Evolutionary conservation across 2,329 filamentous ascomycete genomes (phyloP).

Genomic region (Stachybotrys chartarum): DNA sequence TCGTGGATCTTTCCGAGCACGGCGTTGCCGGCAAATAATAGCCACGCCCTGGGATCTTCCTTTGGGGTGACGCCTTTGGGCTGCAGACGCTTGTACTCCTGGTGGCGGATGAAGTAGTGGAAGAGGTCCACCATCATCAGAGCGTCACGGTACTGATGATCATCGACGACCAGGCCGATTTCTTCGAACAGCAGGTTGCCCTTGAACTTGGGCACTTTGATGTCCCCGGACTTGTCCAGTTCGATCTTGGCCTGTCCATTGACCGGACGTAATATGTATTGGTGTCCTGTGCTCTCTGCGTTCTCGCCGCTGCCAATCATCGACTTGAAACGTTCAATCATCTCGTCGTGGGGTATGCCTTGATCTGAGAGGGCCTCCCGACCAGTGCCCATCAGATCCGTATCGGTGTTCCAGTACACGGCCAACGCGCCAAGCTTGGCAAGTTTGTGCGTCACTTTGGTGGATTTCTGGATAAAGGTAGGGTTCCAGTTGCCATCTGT

Average conservation of each 20-base stretch:
- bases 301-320: slow-evolving; percentile 72
- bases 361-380: slow-evolving; percentile 57
- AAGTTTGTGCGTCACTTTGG: slow-evolving; percentile 81
- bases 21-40: slow-evolving; percentile 83
- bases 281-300: slow-evolving; percentile 50
- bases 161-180: slow-evolving; percentile 94
- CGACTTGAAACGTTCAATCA: slow-evolving; percentile 68
- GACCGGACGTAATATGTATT: slow-evolving; percentile 94
- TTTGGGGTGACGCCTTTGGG: slow-evolving; percentile 75
- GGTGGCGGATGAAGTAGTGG: slow-evolving; percentile 95
- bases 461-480: slow-evolving; percentile 87
- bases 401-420: slow-evolving; percentile 97
- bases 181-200: slow-evolving; percentile 91
- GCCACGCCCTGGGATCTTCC: slow-evolving; percentile 87
- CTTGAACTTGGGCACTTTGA: slow-evolving; percentile 77
- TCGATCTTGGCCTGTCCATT: slow-evolving; percentile 92
- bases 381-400: slow-evolving; percentile 73
- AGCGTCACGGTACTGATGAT: slow-evolving; percentile 93
- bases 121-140: slow-evolving; percentile 98
- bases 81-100: slow-evolving; percentile 91
- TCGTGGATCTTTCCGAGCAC: slow-evolving; percentile 93
- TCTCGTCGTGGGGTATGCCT: slow-evolving; percentile 62
- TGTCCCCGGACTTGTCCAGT: slow-evolving; percentile 83
- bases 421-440: slow-evolving; percentile 84
- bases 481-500: slow-evolving; percentile 93